Base-by-base conservation (phyloP, 192 early-diverging fungal genomes). In the Chytriomyces sp. region DNA sequence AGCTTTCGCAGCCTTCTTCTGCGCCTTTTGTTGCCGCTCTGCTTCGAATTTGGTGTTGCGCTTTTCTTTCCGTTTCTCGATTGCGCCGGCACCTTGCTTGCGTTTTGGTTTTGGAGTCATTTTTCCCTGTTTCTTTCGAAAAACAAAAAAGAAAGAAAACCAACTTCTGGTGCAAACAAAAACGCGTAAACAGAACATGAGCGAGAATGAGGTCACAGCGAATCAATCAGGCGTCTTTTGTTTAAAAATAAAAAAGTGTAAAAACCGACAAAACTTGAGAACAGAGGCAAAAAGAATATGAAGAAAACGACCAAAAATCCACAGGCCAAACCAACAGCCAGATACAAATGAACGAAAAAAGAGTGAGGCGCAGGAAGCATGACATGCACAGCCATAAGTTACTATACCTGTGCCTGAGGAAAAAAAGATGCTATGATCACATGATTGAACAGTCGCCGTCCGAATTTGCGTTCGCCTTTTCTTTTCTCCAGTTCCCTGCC, bases 401-500 rank as follows among this genome's bases (percentile, higher is more conserved):
- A 35, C 4, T 35, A 35, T 4, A 35, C 35, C 35, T 35, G 35
- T 35, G 35, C 4, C 35, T 35, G 35, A 35, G 35, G 35, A 35
- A 35, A 35, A 35, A 4, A 35, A 35, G 35, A 2, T 2, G 35
- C 35, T 35, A 35, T 35, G n/a, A 44, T 67, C 45, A 79, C 78
- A 79, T 79, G 7, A 79, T 47, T 6, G 71, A 44, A 53, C 78
- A 79, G 24, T 79, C 78, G n/a, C 62, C 69, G 45, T 62, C 71
- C 13, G 53, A n/a, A 45, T 72, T 67, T 24, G 70, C 71, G 45
- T 72, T 72, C 5, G 70, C 63, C 18, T 46, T 60, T 6, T 79
- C 78, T 35, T 67, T 79, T 66, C 78, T 59, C 69, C 69, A 79
- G 49, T 79, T 72, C 26, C 69, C 78, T 13, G 70, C 50, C 45